Evolutionary conservation across 78 protist genomes (phyloP), one percentile per base, ranked within the genome.

Genomic region (Salpingoeca rosetta): DNA sequence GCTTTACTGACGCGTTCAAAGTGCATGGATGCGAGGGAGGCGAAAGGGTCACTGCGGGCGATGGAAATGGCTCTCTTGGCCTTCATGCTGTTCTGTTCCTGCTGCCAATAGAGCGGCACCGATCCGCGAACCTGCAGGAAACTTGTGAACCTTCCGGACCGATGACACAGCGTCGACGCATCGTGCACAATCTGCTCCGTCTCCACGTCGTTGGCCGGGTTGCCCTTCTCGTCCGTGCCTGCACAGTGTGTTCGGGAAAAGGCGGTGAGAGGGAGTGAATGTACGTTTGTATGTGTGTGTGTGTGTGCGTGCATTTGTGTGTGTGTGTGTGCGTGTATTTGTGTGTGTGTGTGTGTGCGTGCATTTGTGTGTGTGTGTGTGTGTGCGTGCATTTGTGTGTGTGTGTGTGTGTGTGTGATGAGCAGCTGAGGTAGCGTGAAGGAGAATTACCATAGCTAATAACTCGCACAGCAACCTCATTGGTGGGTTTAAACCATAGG

Each of bases 171-270:
- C 36, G 45, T 17, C 3, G 42, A 31, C 38, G 82, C 85, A 17
- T 92, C 90, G 75, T 28, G 25, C 40, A 96, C 85, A 22, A 98
- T 94, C 89, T 97, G 99, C 91, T 98, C 99, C 7, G 91, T 88
- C 91, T 98, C 99, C 1, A 96, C 97, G 76, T 96, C 94, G 43
- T 98, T 98, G 10, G 99, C 99, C n/a, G 94, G 98, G 38, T 90
- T 84, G n/a, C 98, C 98, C 36, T 31, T 35, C 24, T 3, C 35
- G n/a, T 65, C n/a, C 7, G 36, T 25, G 7, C 7, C 25, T 22
- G 25, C 37, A 28, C 76, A 72, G 22, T 56, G n/a, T 25, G n/a
- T n/a, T n/a, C n/a, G n/a, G n/a, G n/a, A n/a, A n/a, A n/a, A n/a
- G n/a, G n/a, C n/a, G n/a, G n/a, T n/a, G n/a, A n/a, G n/a, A n/a